phyloP scores from a whole-genome alignment of 1,139 yeast genomes.

The Pichia sp. region DNA sequence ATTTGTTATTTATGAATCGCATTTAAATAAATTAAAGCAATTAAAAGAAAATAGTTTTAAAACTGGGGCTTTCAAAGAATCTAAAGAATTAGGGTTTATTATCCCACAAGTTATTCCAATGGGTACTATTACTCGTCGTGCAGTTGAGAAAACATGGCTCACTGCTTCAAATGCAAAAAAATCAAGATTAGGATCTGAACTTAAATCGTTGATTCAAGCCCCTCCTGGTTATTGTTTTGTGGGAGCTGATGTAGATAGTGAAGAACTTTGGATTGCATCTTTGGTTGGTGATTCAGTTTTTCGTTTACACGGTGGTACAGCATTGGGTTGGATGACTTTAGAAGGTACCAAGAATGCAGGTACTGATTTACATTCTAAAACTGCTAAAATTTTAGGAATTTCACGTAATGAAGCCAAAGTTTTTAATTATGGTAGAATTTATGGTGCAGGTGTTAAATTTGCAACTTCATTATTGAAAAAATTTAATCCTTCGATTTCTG shows the following conservation, averaged over 20 bases:
- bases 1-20: conserved; percentile 57
- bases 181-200: conserved; percentile 84
- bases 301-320: conserved; percentile 89
- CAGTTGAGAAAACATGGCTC: conserved; percentile 96
- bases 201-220: conserved; percentile 79
- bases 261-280: conserved; percentile 97
- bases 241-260: conserved; percentile 98
- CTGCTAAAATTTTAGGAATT: conserved; percentile 85
- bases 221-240: conserved; percentile 89
- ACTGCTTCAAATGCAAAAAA: conserved; percentile 93
- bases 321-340: conserved; percentile 98
- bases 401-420: conserved; percentile 89
- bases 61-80: not conserved
- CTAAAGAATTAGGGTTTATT: conserved; percentile 56
- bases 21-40: conserved; percentile 5
- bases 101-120: conserved; percentile 79
- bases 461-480: conserved; percentile 77
- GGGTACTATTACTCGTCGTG: conserved; percentile 96
- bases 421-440: conserved; percentile 93
- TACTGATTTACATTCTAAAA: conserved; percentile 92
- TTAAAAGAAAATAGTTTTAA: conserved; percentile 27
- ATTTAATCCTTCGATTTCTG: conserved; percentile 69
- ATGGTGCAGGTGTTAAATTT: conserved; percentile 94
- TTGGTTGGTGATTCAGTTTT: conserved; percentile 88
- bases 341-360: conserved; percentile 91